phyloP scores from a whole-genome alignment of 2,329 filamentous ascomycete genomes.

The Aspergillus sp. region DNA sequence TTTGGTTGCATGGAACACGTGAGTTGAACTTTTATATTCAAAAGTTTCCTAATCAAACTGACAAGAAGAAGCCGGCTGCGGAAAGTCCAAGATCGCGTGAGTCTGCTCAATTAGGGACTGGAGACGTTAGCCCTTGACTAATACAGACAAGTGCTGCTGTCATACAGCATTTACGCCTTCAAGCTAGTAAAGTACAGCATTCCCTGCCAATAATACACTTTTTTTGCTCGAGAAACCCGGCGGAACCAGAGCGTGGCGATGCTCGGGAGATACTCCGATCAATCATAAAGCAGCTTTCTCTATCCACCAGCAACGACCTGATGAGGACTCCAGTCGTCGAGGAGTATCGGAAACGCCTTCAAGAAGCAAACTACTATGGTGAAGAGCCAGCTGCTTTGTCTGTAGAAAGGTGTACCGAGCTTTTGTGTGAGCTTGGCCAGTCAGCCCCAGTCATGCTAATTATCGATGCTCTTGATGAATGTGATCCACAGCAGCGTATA shows the following conservation, averaged over 20 bases:
- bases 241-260: not conserved
- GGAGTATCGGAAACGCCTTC: not conserved
- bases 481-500: not conserved
- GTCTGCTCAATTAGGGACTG: not conserved
- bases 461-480: conserved; percentile 2
- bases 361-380: not conserved
- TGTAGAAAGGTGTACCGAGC: not conserved
- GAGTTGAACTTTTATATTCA: not conserved
- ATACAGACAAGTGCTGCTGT: not conserved
- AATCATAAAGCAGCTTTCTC: not conserved
- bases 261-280: not conserved
- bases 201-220: not conserved
- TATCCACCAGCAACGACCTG: too few species aligned
- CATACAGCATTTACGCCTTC: not conserved
- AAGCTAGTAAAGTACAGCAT: too few species aligned
- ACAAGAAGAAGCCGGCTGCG: not conserved
- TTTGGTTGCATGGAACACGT: not conserved
- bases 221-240: not conserved
- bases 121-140: not conserved
- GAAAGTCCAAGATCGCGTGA: not conserved
- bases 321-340: not conserved
- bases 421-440: not conserved
- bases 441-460: not conserved
- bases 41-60: not conserved
- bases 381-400: not conserved